Conservation (phyloP, 352 stramenopile species). For the Phytophthora capsici region DNA sequence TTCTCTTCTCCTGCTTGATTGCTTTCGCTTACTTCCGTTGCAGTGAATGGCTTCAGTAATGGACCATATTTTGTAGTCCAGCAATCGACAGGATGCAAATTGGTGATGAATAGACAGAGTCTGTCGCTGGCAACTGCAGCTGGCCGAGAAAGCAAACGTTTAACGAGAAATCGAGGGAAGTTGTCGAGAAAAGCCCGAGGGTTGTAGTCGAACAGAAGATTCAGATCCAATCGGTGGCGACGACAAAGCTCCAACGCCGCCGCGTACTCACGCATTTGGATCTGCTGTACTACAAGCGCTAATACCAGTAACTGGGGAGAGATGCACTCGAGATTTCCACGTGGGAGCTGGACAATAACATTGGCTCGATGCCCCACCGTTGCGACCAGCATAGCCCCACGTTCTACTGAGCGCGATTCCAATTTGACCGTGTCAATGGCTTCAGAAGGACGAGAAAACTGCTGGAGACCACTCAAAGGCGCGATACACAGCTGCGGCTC, state of each 20-base stretch:
- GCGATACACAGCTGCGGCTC: conserved; percentile 61
- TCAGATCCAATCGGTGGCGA: conserved; percentile 82
- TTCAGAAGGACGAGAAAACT: neutral
- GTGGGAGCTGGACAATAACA: conserved; percentile 77
- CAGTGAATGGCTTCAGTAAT: conserved; percentile 42
- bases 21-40: neutral
- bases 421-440: conserved; percentile 23
- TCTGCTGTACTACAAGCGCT: conserved; percentile 47
- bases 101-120: conserved; percentile 80
- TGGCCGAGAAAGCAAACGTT: conserved; percentile 41
- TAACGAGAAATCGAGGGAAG: conserved; percentile 40
- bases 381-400: conserved; percentile 65
- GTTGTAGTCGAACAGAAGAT: conserved; percentile 77
- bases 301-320: conserved; percentile 68
- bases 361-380: conserved; percentile 56
- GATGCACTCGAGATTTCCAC: conserved; percentile 79
- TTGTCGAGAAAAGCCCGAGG: conserved; percentile 45
- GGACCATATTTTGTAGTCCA: conserved; percentile 74
- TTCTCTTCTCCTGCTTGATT: conserved; percentile 27
- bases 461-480: conserved; percentile 33
- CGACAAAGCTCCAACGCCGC: conserved; percentile 71
- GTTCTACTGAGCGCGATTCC: conserved; percentile 64
- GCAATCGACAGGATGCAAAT: conserved; percentile 68
- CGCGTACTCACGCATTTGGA: conserved; percentile 48
- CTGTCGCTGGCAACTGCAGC: conserved; percentile 59